Evolutionary conservation across 2,329 filamentous ascomycete species (phyloP).

Genomic region (Fusarium torreyae): DNA sequence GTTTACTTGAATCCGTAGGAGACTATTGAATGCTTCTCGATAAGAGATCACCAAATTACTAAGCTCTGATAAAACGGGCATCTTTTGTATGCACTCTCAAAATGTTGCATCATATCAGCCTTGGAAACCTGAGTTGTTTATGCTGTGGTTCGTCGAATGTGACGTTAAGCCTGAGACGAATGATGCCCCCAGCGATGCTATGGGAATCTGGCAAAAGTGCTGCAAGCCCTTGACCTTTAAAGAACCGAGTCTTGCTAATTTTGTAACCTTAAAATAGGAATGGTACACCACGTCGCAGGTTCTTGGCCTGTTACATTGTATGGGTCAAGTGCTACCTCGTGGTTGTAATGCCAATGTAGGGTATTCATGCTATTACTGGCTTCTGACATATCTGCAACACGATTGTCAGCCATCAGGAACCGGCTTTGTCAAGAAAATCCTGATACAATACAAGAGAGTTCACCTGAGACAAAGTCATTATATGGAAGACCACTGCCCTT

Average conservation of each 20-base stretch:
- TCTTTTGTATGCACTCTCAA: conserved; percentile 1
- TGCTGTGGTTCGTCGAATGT: conserved; percentile 25
- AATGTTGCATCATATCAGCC: conserved; percentile 11
- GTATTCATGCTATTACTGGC: conserved; percentile 24
- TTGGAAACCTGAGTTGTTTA: conserved; percentile 7
- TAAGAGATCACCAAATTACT: too few relatives aligned
- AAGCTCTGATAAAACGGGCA: not conserved
- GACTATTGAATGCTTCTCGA: too few relatives aligned
- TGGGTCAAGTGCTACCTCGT: conserved; percentile 15
- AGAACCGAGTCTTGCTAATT: conserved; percentile 8
- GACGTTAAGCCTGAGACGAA: conserved; percentile 29
- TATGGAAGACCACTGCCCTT: too few relatives aligned
- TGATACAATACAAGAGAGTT: not conserved
- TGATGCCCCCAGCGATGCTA: conserved; percentile 2
- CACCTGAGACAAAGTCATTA: too few relatives aligned
- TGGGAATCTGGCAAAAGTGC: conserved; percentile 9
- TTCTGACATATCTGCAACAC: conserved; percentile 39
- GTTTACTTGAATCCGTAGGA: not conserved
- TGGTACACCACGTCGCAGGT: conserved; percentile 30
- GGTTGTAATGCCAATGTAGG: conserved; percentile 25
- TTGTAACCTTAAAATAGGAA: conserved; percentile 15
- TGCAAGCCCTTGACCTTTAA: conserved; percentile 28
- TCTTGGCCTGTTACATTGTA: conserved; percentile 33
- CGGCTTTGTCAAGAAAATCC: not conserved
- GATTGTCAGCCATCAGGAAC: conserved; percentile 5